Base-by-base conservation (phyloP, 192 early-diverging fungal species). In the Coemansia sp. region DNA sequence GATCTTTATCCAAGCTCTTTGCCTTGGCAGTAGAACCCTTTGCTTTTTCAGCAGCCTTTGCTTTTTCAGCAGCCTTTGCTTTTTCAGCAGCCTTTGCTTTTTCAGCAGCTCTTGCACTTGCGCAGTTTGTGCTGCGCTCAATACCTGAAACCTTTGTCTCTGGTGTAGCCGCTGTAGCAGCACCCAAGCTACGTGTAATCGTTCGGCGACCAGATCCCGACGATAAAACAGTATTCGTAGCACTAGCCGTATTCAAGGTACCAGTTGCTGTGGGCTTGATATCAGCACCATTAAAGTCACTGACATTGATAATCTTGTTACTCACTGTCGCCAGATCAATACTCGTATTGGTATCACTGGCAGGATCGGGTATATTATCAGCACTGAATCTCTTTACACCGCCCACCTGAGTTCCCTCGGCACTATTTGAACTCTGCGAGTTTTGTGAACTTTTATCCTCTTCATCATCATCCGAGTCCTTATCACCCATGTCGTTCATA, bases 251-350 rank as follows among this genome's bases (percentile, higher is more conserved):
- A 11, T 5, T 32, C 30, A 32, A 32, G 30, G 11, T 32, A 32
- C 30, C 30, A 24, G 39, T 44, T 44, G 27, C 26, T 43, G 52
- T 57, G 3, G 55, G 13, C 25, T 55, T 58, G 10, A 55, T 63
- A 20, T 23, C 43, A 29, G 46, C 51, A 10, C 67, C 52, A 10
- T 53, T 60, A 53, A 64, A 64, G 2, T 46, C 60, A 27, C 39
- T 37, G 29, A 72, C 45, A 23, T 64, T 72, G n/a, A 72, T 59
- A 18, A 72, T 63, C 8, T 49, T 54, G 44, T 34, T 42, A 50
- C 60, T 58, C 42, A 72, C 39, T 13, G 55, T 39, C 17, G 28
- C 55, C 39, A 70, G 25, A 18, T 70, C 52, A 30, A 70, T 43
- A n/a, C 67, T 70, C 9, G 67, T 70, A 37, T 70, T 70, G 4